These are phyloP conservation scores for Iberis amara DNA, from an alignment of 441 rosid genomes.

Conservation along the genomic window DNA sequence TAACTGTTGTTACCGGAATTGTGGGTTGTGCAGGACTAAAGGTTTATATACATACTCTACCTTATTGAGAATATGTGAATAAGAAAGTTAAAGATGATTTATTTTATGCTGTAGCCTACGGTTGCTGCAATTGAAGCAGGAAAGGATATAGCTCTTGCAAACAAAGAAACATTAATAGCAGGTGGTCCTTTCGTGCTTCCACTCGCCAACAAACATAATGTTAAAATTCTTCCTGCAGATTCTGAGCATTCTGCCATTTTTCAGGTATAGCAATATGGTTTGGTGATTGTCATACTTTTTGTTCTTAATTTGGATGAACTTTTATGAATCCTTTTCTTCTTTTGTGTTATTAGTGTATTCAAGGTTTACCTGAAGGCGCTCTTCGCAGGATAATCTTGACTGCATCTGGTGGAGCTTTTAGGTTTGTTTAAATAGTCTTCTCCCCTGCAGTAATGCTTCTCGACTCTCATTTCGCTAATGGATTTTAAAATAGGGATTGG, in stretches of 20 bases:
- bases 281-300: neutral
- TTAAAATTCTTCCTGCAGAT: conserved; percentile 94
- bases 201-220: conserved; percentile 76
- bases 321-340: neutral
- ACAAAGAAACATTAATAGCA: conserved; percentile 91
- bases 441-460: neutral
- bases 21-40: conserved; percentile 94
- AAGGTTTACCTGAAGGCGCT: conserved; percentile 84
- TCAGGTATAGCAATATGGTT: conserved; percentile 45
- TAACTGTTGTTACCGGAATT: conserved; percentile 79
- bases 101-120: conserved; percentile 51
- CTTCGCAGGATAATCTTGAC: conserved; percentile 79
- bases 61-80: neutral
- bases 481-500: conserved; percentile 49
- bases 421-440: conserved; percentile 38
- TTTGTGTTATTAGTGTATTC: conserved; percentile 62
- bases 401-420: conserved; percentile 97
- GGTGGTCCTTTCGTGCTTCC: conserved; percentile 97
- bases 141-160: conserved; percentile 87
- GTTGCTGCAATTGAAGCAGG: conserved; percentile 98
- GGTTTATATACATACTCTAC: conserved; percentile 33
- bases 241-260: conserved; percentile 97
- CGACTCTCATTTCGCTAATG: neutral
- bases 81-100: neutral
- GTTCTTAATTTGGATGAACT: neutral